Conservation (phyloP, 306 rosid species). For the Castanea mollissima region DNA sequence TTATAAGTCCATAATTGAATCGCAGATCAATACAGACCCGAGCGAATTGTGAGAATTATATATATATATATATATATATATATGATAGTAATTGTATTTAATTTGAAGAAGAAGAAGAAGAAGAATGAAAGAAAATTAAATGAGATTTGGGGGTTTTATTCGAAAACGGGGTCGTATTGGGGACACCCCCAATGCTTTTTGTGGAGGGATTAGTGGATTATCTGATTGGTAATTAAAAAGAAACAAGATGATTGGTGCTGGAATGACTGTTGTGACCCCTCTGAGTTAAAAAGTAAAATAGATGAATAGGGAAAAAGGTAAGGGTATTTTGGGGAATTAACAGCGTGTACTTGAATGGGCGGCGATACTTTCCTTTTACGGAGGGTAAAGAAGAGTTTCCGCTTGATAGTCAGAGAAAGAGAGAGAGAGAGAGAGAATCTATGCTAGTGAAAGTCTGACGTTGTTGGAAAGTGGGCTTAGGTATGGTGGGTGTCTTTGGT, state of each 20-base stretch:
- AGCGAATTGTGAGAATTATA: not conserved
- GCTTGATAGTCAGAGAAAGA: too few species aligned
- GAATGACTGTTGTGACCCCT: conserved; percentile 22
- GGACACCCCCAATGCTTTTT: not conserved
- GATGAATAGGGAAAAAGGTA: not conserved
- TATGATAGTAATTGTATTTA: not conserved
- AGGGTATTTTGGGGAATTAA: conserved; percentile 22
- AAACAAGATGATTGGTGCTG: not conserved
- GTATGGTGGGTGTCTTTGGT: too few species aligned
- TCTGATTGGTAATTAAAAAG: too few species aligned
- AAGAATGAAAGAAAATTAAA: not conserved
- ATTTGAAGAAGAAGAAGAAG: not conserved
- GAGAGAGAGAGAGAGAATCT: too few species aligned
- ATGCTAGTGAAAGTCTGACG: too few species aligned
- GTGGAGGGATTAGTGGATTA: not conserved
- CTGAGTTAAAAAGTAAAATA: too few species aligned
- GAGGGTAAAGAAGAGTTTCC: conserved; percentile 4
- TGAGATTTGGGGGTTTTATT: too few species aligned
- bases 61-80: not conserved
- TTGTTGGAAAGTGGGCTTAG: too few species aligned
- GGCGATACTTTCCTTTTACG: conserved; percentile 36
- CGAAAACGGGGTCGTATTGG: conserved; percentile 35
- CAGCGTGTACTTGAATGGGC: not conserved
- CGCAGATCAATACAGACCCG: conserved; percentile 2
- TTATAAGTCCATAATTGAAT: conserved; percentile 1